These are phyloP conservation scores for Colletotrichum falcatum DNA, from an alignment of 2,329 filamentous ascomycete species.

Conservation along the genomic window DNA sequence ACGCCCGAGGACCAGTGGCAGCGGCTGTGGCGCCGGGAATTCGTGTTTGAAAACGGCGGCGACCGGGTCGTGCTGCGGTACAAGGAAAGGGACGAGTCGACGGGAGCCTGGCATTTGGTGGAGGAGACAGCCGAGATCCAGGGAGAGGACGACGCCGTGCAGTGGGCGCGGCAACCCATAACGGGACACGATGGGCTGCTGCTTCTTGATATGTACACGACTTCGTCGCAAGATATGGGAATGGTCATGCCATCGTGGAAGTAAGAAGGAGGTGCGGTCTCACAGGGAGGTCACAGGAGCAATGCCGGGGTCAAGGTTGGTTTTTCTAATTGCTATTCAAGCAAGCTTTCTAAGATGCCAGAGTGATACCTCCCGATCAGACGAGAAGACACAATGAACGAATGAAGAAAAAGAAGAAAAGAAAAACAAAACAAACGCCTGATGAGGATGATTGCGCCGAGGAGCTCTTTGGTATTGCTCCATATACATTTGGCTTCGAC, in stretches of 20 bases:
- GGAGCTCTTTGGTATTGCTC: background rate
- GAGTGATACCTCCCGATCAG: background rate
- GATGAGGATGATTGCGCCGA: background rate
- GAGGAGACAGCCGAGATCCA: conserved; percentile 52
- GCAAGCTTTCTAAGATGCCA: conserved; percentile 9
- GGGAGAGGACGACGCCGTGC: conserved; percentile 45
- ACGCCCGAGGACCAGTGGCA: conserved; percentile 48
- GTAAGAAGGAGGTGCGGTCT: background rate
- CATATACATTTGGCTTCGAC: background rate
- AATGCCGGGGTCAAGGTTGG: background rate
- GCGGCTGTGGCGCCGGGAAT: conserved; percentile 50
- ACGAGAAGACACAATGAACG: background rate
- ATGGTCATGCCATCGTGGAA: background rate
- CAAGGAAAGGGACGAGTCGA: conserved; percentile 44
- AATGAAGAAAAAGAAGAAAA: background rate
- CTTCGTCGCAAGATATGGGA: background rate
- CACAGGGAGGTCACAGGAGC: too few species aligned
- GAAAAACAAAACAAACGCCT: background rate
- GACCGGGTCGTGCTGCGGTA: conserved; percentile 49
- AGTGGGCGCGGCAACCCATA: conserved; percentile 52
- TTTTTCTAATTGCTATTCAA: background rate
- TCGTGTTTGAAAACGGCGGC: conserved; percentile 51
- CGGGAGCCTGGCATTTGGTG: conserved; percentile 51
- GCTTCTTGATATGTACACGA: conserved; percentile 32
- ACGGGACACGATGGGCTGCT: conserved; percentile 44